Evolutionary conservation across 225 moss, liverwort and hornwort genomes (phyloP).

Genomic region (Sphagnum contortum): DNA sequence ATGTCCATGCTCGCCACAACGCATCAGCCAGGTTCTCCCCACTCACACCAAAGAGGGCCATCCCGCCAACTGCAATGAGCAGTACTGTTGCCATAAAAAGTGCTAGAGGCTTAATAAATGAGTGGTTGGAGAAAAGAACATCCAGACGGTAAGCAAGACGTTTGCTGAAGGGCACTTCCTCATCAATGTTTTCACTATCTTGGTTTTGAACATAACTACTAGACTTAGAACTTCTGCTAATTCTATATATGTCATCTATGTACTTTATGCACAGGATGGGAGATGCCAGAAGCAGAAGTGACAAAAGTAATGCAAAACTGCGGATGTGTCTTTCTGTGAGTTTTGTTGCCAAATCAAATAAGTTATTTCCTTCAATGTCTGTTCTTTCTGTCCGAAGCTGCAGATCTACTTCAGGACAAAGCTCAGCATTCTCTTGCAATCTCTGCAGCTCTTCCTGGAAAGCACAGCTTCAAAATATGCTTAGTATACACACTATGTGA

Average conservation of each 20-base stretch:
- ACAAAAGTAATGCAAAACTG: slow-evolving; percentile 28
- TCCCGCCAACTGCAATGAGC: slow-evolving; percentile 39
- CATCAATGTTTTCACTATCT: slow-evolving; percentile 16
- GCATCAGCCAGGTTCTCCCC: slow-evolving; percentile 35
- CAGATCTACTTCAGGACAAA: slow-evolving; percentile 9
- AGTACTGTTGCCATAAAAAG: slow-evolving; percentile 41
- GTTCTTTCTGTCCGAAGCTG: neutral
- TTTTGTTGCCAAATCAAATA: slow-evolving; percentile 3
- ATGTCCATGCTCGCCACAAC: slow-evolving; percentile 52
- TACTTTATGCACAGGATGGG: slow-evolving; percentile 37
- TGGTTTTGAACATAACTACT: neutral
- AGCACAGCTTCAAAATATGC: slow-evolving; percentile 3
- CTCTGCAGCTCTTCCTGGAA: slow-evolving; percentile 17
- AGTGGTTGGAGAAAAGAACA: slow-evolving; percentile 41
- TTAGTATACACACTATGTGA: neutral
- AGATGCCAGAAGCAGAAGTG: slow-evolving; percentile 19
- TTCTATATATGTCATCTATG: slow-evolving; percentile 30
- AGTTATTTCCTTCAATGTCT: slow-evolving; percentile 3
- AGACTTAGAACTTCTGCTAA: slow-evolving; percentile 8
- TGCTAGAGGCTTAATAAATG: slow-evolving; percentile 40
- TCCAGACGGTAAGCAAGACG: slow-evolving; percentile 39
- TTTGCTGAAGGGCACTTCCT: slow-evolving; percentile 41
- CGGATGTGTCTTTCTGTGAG: slow-evolving; percentile 12
- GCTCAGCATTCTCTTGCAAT: slow-evolving; percentile 14
- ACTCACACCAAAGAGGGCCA: slow-evolving; percentile 42